These are phyloP conservation scores for Amyloporia xantha DNA, from an alignment of 768 basidiomycete species.

Conservation along the genomic window DNA sequence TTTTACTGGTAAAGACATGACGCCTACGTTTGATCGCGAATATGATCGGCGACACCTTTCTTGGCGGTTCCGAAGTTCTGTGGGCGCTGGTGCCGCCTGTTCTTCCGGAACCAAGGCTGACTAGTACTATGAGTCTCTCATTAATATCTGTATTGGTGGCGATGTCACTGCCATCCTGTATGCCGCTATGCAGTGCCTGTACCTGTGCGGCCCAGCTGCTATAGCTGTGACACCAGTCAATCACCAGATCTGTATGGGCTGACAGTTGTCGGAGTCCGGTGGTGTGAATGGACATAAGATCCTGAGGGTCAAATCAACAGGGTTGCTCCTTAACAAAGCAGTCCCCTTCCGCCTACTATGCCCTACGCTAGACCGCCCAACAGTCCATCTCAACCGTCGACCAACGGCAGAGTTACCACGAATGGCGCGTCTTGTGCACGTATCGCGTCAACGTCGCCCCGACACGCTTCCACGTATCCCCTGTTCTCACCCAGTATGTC, in stretches of 20 bases:
- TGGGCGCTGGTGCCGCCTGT: not conserved
- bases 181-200: not conserved
- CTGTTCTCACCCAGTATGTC: not conserved
- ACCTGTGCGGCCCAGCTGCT: not conserved
- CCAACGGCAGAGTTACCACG: not conserved
- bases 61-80: not conserved
- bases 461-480: constrained; percentile 1
- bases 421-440: not conserved
- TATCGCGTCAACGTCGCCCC: not conserved
- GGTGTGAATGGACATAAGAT: no score
- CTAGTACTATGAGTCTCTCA: no score
- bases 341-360: no score
- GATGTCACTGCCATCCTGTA: no score
- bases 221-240: not conserved
- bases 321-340: no score
- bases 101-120: no score
- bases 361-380: not conserved
- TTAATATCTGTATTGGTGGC: no score
- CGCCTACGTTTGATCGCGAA: not conserved
- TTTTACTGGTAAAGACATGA: no score
- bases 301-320: no score
- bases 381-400: not conserved
- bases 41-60: not conserved
- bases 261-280: no score
- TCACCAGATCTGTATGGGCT: not conserved